phyloP scores from a whole-genome alignment of 352 stramenopile species.

The Globisporangium lucens region DNA sequence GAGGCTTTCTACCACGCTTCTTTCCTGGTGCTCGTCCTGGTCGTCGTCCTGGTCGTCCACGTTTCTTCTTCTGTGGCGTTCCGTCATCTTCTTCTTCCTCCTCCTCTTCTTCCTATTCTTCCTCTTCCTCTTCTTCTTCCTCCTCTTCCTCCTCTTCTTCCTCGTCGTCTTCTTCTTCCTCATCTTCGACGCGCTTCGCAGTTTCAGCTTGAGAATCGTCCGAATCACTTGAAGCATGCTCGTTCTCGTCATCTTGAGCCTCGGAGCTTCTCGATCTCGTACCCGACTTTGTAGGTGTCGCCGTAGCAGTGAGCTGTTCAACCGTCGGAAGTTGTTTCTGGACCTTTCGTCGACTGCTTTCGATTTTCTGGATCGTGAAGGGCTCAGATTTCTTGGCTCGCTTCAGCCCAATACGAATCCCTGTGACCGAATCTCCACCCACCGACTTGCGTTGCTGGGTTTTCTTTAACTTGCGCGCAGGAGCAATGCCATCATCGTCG shows the following conservation, averaged over 20 bases:
- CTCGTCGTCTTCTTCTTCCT: conserved; percentile 35
- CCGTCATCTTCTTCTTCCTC: conserved; percentile 25
- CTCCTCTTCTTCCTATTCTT: conserved; percentile 34
- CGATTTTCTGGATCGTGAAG: conserved; percentile 40
- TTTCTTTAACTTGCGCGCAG: conserved; percentile 38
- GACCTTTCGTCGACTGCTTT: conserved; percentile 35
- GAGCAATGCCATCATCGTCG: conserved; percentile 34
- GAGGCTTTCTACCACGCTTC: conserved; percentile 31
- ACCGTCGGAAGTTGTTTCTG: conserved; percentile 40
- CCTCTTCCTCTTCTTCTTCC: conserved; percentile 38
- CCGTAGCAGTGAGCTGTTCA: conserved; percentile 10
- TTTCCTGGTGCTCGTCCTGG: conserved; percentile 14
- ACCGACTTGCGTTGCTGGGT: conserved; percentile 10
- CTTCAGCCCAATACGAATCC: conserved; percentile 45
- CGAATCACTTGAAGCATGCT: conserved; percentile 30
- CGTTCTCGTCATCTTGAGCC: conserved; percentile 27
- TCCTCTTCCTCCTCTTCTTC: conserved; percentile 53
- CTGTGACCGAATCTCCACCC: conserved; percentile 16
- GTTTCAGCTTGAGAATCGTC: conserved; percentile 31
- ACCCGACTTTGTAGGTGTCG: conserved; percentile 15
- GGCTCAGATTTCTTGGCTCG: conserved; percentile 15
- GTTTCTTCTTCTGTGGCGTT: conserved; percentile 25
- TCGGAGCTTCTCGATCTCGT: background rate
- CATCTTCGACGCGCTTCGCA: conserved; percentile 24
- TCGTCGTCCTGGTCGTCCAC: background rate